Evolutionary conservation across 345 rosid genomes (phyloP), one percentile per base, ranked within the genome.

Genomic region (Microcos paniculata): DNA sequence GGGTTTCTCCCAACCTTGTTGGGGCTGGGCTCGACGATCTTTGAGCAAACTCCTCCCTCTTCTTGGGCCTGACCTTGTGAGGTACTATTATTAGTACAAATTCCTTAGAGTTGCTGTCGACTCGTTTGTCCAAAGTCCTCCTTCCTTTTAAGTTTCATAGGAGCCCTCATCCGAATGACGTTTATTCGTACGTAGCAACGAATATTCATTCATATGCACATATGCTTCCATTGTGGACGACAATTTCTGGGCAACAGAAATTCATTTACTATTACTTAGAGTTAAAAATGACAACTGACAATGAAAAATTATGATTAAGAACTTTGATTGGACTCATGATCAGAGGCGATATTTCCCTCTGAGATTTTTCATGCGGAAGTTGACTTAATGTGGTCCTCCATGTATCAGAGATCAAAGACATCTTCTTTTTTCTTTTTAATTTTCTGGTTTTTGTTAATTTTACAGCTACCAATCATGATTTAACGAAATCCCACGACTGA

Each of bases 131-230:
- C n/a, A n/a, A n/a, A n/a, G n/a, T n/a, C n/a, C n/a, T n/a, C n/a
- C n/a, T n/a, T n/a, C n/a, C n/a, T n/a, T n/a, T n/a, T n/a, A n/a
- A n/a, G n/a, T n/a, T n/a, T n/a, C n/a, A n/a, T n/a, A n/a, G n/a
- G n/a, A n/a, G n/a, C n/a, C n/a, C n/a, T n/a, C n/a, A n/a, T n/a
- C n/a, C n/a, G n/a, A n/a, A n/a, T n/a, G n/a, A n/a, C n/a, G n/a
- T n/a, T n/a, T n/a, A n/a, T n/a, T n/a, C n/a, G n/a, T n/a, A n/a
- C n/a, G 4, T 5, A 4, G 19, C 43, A 0, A 43, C 33, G 46
- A 49, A 70, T 33, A 70, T 71, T 52, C 75, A 21, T 55, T 30
- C 51, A 71, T 55, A 55, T 55, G 63, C 75, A n/a, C 51, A 71
- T 55, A 55, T 55, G 63, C 75, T 71, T 33, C 75, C 31, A 0